These are phyloP conservation scores for Zymoseptoria pseudotritici DNA, from an alignment of 2,329 filamentous ascomycete species.

Conservation along the genomic window DNA sequence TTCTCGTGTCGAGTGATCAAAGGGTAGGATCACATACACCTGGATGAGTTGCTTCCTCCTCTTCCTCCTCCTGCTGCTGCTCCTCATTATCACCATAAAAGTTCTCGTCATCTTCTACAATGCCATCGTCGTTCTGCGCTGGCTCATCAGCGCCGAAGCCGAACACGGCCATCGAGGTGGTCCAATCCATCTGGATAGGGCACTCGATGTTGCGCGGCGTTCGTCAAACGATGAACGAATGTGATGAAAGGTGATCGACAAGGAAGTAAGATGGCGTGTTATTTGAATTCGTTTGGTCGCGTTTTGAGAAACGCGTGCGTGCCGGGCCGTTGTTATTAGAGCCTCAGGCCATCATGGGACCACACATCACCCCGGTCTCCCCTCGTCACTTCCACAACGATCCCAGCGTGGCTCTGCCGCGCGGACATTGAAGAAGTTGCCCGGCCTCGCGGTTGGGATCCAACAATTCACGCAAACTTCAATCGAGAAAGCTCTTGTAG, in stretches of 20 bases:
- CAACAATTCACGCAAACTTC: not conserved
- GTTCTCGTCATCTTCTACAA: slow-evolving; percentile 16
- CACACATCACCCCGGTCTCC: too few relatives aligned
- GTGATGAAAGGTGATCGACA: not conserved
- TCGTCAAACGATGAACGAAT: not conserved
- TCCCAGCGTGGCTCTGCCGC: not conserved
- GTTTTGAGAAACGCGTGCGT: too few relatives aligned
- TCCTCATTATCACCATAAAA: slow-evolving; percentile 15
- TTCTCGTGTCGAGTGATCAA: slow-evolving; percentile 1
- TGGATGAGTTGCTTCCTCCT: slow-evolving; percentile 7
- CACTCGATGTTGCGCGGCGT: not conserved
- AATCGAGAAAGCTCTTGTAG: not conserved
- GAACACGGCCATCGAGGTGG: slow-evolving; percentile 16
- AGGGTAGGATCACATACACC: slow-evolving; percentile 11
- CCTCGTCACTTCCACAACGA: not conserved
- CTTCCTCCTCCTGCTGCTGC: slow-evolving; percentile 2
- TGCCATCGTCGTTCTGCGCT: slow-evolving; percentile 4
- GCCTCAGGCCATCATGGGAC: too few relatives aligned
- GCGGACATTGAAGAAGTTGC: not conserved
- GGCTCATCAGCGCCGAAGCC: slow-evolving; percentile 1
- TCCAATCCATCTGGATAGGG: slow-evolving; percentile 17
- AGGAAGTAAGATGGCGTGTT: not conserved
- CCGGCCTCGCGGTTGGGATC: not conserved
- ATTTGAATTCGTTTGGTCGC: too few relatives aligned
- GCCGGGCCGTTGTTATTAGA: too few relatives aligned